Evolutionary conservation across 2,329 filamentous ascomycete species (phyloP).

Genomic region (Sordariomycetes sp.): DNA sequence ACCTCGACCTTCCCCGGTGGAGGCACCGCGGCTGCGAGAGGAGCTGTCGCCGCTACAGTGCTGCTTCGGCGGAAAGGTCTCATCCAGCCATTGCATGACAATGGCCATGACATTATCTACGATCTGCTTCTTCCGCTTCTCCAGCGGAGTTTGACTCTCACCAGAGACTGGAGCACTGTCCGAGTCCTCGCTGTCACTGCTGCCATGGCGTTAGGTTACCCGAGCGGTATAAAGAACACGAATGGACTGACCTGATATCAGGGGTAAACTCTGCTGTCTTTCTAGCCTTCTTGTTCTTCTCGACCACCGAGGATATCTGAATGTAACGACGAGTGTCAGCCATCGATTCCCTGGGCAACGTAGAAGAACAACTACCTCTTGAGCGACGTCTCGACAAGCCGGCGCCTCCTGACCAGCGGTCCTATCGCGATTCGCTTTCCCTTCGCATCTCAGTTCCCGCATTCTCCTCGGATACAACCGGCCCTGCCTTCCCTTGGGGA

Average conservation of each 20-base stretch:
- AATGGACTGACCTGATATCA: background rate
- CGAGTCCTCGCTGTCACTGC: background rate
- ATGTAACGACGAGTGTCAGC: background rate
- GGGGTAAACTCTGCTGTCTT: background rate
- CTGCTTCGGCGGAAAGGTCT: slow-evolving; percentile 7
- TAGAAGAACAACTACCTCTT: background rate
- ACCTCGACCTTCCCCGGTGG: slow-evolving; percentile 4
- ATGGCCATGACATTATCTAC: slow-evolving; percentile 8
- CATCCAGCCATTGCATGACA: slow-evolving; percentile 7
- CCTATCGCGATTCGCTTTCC: background rate
- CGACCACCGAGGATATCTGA: slow-evolving; percentile 1
- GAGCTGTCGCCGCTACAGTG: slow-evolving; percentile 5
- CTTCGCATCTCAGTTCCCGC: background rate
- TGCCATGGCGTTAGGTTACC: background rate
- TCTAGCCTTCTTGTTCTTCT: background rate
- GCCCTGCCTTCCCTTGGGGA: background rate
- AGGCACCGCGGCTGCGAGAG: slow-evolving; percentile 8
- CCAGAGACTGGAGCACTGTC: background rate
- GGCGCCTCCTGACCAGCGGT: slow-evolving; percentile 4
- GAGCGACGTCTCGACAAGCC: background rate
- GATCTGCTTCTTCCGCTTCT: slow-evolving; percentile 6
- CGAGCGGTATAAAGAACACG: background rate
- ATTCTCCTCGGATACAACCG: background rate
- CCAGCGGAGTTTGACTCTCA: background rate
- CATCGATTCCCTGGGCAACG: background rate